A percentile compares a stretch with the other conserved stretches of the same genome.
These are phyloP conservation scores for Rheum nobile DNA, from an alignment of 148 eudicot genomes.

Conservation along the genomic window DNA sequence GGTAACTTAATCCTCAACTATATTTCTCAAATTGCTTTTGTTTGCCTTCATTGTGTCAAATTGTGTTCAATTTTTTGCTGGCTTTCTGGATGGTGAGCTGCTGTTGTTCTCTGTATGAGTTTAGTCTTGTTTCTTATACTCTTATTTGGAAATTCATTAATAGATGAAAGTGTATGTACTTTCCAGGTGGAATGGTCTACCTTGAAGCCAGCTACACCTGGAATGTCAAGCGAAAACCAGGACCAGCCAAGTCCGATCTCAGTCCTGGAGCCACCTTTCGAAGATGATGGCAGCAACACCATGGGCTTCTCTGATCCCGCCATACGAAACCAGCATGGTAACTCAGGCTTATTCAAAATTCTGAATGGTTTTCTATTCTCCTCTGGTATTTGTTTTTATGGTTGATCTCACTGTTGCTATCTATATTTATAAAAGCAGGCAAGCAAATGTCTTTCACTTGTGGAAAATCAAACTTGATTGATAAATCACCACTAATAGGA, in stretches of 20 bases:
- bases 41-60: neutral
- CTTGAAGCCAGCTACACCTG: constrained; percentile 23
- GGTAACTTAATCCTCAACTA: constrained; percentile 29
- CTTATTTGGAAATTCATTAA: neutral
- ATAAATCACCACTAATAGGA: constrained; percentile 91
- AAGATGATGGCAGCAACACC: constrained; percentile 42
- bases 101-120: neutral
- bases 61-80: neutral
- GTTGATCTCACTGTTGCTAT: neutral
- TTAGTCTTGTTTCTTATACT: too few relatives aligned
- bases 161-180: neutral
- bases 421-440: constrained; percentile 29
- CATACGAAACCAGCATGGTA: constrained; percentile 49
- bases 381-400: neutral
- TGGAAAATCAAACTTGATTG: constrained; percentile 59
- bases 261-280: constrained; percentile 58
- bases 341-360: neutral
- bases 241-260: constrained; percentile 96
- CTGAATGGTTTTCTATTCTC: neutral
- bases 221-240: constrained; percentile 43
- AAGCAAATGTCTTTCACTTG: constrained; percentile 18
- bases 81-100: neutral
- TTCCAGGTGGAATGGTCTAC: constrained; percentile 37
- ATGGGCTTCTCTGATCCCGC: constrained; percentile 22
- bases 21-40: neutral